phyloP scores from a whole-genome alignment of 1,139 yeast species.

The Protomyces pachydermus region DNA sequence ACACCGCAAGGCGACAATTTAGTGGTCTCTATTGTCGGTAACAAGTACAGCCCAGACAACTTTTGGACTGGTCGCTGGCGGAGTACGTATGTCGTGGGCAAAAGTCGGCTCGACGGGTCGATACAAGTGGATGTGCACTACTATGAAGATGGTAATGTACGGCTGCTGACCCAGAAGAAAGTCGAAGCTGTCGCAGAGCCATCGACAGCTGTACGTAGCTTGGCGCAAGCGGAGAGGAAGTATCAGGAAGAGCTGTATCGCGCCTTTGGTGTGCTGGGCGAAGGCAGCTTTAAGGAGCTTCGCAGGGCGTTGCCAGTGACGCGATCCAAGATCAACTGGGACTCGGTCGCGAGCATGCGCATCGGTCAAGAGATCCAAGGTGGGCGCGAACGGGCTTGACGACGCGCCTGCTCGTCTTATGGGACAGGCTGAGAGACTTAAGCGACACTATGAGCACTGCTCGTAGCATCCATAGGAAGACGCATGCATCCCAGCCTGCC shows the following conservation, averaged over 20 bases:
- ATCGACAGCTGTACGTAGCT: slow-evolving; percentile 46
- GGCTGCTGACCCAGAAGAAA: slow-evolving; percentile 47
- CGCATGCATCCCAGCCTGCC: too few species aligned
- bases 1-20: slow-evolving; percentile 48
- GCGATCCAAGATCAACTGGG: slow-evolving; percentile 90
- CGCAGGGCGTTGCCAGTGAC: slow-evolving; percentile 91
- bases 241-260: slow-evolving; percentile 58
- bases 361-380: slow-evolving; percentile 69
- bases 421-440: too few species aligned
- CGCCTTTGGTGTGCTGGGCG: slow-evolving; percentile 64
- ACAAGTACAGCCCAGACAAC: slow-evolving; percentile 67
- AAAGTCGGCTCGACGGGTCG: slow-evolving; percentile 46
- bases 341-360: slow-evolving; percentile 81
- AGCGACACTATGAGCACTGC: too few species aligned
- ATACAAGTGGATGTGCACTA: slow-evolving; percentile 76
- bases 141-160: slow-evolving; percentile 92
- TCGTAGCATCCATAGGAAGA: too few species aligned
- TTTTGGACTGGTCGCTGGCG: slow-evolving; percentile 89
- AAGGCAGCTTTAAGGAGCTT: slow-evolving; percentile 70
- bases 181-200: too few species aligned
- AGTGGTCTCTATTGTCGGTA: slow-evolving; percentile 61
- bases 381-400: slow-evolving; percentile 19
- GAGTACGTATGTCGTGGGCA: slow-evolving; percentile 45
- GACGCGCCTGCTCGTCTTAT: background rate
- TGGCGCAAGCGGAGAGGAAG: slow-evolving; percentile 56